phyloP scores from a whole-genome alignment of 176 grass and related monocot genomes.

The Puccinellia tenuiflora region DNA sequence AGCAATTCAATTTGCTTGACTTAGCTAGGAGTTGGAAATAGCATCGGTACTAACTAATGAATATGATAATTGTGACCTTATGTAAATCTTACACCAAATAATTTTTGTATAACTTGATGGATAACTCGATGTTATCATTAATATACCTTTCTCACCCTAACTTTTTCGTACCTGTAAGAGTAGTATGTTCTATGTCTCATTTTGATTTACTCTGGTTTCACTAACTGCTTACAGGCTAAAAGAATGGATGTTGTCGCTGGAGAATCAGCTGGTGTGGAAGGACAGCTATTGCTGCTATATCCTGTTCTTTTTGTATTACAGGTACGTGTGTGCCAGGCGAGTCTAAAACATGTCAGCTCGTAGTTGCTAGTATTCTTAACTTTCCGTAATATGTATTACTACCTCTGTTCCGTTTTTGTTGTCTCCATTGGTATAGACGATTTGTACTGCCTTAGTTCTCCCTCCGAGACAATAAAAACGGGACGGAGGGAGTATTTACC shows the following conservation, averaged over 20 bases:
- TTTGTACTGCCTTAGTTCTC: too few species aligned
- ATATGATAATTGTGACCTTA: not conserved
- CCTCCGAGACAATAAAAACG: too few species aligned
- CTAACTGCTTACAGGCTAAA: conserved; percentile 53
- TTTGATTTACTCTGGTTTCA: not conserved
- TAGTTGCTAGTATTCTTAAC: conserved; percentile 7
- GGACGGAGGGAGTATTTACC: too few species aligned
- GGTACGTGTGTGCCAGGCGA: conserved; percentile 19
- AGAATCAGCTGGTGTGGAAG: conserved; percentile 82
- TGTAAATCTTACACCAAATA: too few species aligned
- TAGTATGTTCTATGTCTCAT: not conserved
- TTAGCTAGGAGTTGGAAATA: not conserved
- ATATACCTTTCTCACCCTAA: not conserved
- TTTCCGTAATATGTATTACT: too few species aligned
- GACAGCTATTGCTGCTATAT: conserved; percentile 63
- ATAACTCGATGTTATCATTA: not conserved
- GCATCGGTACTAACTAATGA: not conserved
- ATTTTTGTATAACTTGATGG: not conserved
- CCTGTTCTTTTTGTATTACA: conserved; percentile 74
- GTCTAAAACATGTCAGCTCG: not conserved
- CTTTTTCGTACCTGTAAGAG: not conserved
- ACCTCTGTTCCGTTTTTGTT: too few species aligned
- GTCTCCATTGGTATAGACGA: too few species aligned
- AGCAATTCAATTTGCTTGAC: not conserved
- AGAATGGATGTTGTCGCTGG: conserved; percentile 84